These are phyloP conservation scores for Yamadazyma friedrichii DNA, from an alignment of 1,139 yeast genomes.

Conservation along the genomic window DNA sequence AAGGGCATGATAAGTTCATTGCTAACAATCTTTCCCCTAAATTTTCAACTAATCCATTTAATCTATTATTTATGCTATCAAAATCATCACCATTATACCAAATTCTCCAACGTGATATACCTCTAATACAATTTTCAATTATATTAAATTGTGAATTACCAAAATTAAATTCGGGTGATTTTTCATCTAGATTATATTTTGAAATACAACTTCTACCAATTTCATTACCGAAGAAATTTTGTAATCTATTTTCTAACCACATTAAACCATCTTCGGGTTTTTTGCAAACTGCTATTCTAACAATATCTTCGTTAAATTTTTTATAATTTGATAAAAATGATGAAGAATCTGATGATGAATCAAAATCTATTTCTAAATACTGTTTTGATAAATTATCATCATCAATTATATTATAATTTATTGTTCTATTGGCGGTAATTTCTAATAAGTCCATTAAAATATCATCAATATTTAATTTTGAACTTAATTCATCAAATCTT, in stretches of 20 bases:
- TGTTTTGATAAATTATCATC: slow-evolving; percentile 63
- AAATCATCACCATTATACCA: slow-evolving; percentile 78
- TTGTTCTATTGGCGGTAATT: slow-evolving; percentile 73
- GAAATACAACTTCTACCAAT: slow-evolving; percentile 66
- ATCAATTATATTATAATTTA: slow-evolving; percentile 68
- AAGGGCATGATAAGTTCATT: slow-evolving; percentile 76
- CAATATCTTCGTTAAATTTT: slow-evolving; percentile 85
- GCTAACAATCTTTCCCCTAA: slow-evolving; percentile 77
- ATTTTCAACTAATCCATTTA: slow-evolving; percentile 66
- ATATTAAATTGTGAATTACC: slow-evolving; percentile 83
- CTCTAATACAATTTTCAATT: slow-evolving; percentile 87
- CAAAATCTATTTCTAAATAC: slow-evolving; percentile 81
- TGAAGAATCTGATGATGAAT: slow-evolving; percentile 76
- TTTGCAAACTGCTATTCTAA: slow-evolving; percentile 82
- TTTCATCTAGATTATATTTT: slow-evolving; percentile 55
- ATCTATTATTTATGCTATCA: slow-evolving; percentile 51
- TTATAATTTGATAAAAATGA: slow-evolving; percentile 79
- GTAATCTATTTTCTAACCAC: slow-evolving; percentile 79
- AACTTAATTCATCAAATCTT: slow-evolving; percentile 71
- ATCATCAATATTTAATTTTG: slow-evolving; percentile 46
- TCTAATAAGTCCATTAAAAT: slow-evolving; percentile 70
- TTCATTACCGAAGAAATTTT: slow-evolving; percentile 70
- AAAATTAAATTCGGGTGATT: slow-evolving; percentile 66
- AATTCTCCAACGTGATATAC: slow-evolving; percentile 94
- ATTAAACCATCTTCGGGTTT: slow-evolving; percentile 76